Conservation (phyloP, 345 rosid genomes). For the Abelmoschus esculentus region DNA sequence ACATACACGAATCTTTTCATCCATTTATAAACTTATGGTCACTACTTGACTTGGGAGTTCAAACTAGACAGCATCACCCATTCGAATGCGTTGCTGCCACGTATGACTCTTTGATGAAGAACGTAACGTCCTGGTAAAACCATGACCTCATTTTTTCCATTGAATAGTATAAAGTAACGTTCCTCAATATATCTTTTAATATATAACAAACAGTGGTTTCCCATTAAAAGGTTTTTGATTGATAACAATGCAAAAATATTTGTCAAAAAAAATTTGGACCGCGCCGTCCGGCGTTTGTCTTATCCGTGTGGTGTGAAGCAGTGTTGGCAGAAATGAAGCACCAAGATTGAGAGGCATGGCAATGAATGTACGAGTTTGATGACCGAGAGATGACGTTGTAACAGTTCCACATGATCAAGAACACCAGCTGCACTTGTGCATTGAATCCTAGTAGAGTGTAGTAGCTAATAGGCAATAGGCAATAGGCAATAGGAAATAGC, state of each 20-base stretch:
- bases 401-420: slow-evolving; percentile 2
- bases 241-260: background rate
- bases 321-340: slow-evolving; percentile 31
- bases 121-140: slow-evolving; percentile 37
- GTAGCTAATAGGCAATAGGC: background rate
- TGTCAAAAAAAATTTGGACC: too few species aligned
- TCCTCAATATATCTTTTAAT: background rate
- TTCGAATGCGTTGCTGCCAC: slow-evolving; percentile 16
- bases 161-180: slow-evolving; percentile 38
- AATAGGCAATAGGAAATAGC: background rate
- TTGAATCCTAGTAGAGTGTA: background rate
- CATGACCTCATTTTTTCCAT: slow-evolving; percentile 37
- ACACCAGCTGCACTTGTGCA: background rate
- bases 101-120: slow-evolving; percentile 25
- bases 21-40: background rate
- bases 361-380: background rate
- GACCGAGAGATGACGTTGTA: slow-evolving; percentile 16
- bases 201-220: background rate
- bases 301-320: slow-evolving; percentile 35
- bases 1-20: too few species aligned
- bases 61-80: slow-evolving; percentile 11
- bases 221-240: background rate
- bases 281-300: slow-evolving; percentile 54
- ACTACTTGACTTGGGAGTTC: slow-evolving; percentile 22
- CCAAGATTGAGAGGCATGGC: slow-evolving; percentile 25